These are phyloP conservation scores for Populus hybrid DNA, from an alignment of 441 rosid species.

Conservation along the genomic window DNA sequence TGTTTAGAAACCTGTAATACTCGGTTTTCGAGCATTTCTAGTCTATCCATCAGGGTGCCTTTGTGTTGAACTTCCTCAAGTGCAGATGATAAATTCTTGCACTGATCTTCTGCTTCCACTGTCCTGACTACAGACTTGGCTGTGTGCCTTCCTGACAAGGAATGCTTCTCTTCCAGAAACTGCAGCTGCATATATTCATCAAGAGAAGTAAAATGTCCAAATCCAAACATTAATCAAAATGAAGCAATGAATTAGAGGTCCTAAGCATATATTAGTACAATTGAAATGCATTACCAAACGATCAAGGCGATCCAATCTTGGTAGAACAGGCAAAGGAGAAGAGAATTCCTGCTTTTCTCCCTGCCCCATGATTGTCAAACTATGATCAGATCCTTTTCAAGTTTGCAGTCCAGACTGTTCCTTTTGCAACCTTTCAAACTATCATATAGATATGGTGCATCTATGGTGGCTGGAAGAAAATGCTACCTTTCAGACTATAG, in stretches of 20 bases:
- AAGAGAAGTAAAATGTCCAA: too few relatives aligned
- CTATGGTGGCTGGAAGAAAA: background rate
- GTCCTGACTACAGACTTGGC: background rate
- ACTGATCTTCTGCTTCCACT: constrained; percentile 1
- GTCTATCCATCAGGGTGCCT: constrained; percentile 34
- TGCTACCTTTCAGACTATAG: too few relatives aligned
- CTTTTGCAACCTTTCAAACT: background rate
- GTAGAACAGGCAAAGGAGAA: constrained; percentile 28
- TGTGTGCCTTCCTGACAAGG: constrained; percentile 16
- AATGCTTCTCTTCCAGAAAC: constrained; percentile 28
- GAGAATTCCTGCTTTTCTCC: constrained; percentile 5
- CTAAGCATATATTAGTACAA: background rate
- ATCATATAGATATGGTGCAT: background rate
- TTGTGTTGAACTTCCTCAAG: constrained; percentile 36
- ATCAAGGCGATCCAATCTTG: constrained; percentile 36
- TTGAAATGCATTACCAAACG: constrained; percentile 27
- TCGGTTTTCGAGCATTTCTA: constrained; percentile 33
- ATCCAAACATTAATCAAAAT: background rate
- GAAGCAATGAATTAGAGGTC: background rate
- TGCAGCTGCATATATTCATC: constrained; percentile 19
- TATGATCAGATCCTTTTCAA: too few relatives aligned
- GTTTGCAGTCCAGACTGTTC: background rate
- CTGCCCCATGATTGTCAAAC: constrained; percentile 18
- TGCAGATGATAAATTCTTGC: constrained; percentile 30
- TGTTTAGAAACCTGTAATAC: constrained; percentile 29